Evolutionary conservation across 805 yeast species (phyloP).

Genomic region (Saturnispora hagleri): DNA sequence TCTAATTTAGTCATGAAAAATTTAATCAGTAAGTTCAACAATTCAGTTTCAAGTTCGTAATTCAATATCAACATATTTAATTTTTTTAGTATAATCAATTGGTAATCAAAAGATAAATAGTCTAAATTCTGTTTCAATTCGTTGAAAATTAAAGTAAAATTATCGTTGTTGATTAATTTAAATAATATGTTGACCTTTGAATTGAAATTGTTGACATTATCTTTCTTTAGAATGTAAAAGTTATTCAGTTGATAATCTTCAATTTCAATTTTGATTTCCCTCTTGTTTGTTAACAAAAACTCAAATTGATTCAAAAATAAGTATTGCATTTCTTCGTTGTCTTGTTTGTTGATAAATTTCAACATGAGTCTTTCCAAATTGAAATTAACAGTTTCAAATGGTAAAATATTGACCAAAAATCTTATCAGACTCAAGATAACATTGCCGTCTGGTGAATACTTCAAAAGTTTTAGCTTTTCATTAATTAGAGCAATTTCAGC

Average conservation of each 20-base stretch:
- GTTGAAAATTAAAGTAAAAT: conserved; percentile 40
- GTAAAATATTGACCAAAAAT: conserved; percentile 48
- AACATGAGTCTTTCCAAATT: conserved; percentile 44
- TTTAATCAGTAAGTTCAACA: conserved; percentile 45
- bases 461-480: conserved; percentile 34
- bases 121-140: conserved; percentile 55
- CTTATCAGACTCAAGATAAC: conserved; percentile 55
- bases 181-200: conserved; percentile 57
- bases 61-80: conserved; percentile 28
- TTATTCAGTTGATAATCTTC: conserved; percentile 20
- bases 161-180: conserved; percentile 44
- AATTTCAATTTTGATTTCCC: conserved; percentile 32
- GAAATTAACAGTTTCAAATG: conserved; percentile 40
- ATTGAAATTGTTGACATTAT: conserved; percentile 26
- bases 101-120: conserved; percentile 20
- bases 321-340: conserved; percentile 4
- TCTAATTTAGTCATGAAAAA: conserved; percentile 41
- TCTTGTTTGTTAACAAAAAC: conserved; percentile 21
- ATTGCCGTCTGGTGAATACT: conserved; percentile 44
- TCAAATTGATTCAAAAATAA: conserved; percentile 14
- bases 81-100: conserved; percentile 44
- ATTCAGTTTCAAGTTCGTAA: conserved; percentile 28
- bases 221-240: background rate
- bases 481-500: conserved; percentile 51
- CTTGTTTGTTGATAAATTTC: conserved; percentile 12